phyloP scores from a whole-genome alignment of 1,139 yeast species.

The Candida anutae region DNA sequence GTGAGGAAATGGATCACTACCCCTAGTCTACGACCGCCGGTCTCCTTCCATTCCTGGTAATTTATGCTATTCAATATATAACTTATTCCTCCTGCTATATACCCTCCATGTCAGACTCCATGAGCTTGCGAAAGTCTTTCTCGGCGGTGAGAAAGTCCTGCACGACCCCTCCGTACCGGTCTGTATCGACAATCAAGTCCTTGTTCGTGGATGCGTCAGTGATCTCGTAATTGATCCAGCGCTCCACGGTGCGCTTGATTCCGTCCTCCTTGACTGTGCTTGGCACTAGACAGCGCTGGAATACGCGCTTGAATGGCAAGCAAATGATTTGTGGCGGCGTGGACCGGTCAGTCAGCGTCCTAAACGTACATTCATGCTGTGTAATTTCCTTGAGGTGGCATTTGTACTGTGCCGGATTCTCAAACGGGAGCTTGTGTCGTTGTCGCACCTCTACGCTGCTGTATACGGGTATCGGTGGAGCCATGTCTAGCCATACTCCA shows the following conservation, averaged over 20 bases:
- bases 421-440: slow-evolving; percentile 20
- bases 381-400: slow-evolving; percentile 38
- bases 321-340: slow-evolving; percentile 39
- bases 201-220: slow-evolving; percentile 31
- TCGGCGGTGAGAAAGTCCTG: slow-evolving; percentile 33
- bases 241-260: slow-evolving; percentile 12
- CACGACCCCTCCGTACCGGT: slow-evolving; percentile 20
- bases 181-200: slow-evolving; percentile 15
- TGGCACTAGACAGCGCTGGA: slow-evolving; percentile 39
- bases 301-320: slow-evolving; percentile 46
- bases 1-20: too few relatives aligned
- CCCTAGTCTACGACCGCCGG: too few relatives aligned
- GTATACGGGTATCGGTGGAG: slow-evolving; percentile 42
- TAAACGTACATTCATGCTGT: slow-evolving; percentile 45
- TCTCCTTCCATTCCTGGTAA: too few relatives aligned
- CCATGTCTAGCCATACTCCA: slow-evolving; percentile 18
- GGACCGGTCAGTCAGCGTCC: slow-evolving; percentile 13
- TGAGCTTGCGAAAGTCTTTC: slow-evolving; percentile 24
- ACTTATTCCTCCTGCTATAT: slow-evolving; percentile 1
- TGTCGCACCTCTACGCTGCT: slow-evolving; percentile 20
- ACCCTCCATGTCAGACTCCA: slow-evolving; percentile 19
- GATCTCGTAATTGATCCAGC: slow-evolving; percentile 39
- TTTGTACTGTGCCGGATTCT: slow-evolving; percentile 24
- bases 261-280: slow-evolving; percentile 15
- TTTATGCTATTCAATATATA: too few relatives aligned